phyloP scores from a whole-genome alignment of 139 green algal genomes.

The Trebouxia sp. region DNA sequence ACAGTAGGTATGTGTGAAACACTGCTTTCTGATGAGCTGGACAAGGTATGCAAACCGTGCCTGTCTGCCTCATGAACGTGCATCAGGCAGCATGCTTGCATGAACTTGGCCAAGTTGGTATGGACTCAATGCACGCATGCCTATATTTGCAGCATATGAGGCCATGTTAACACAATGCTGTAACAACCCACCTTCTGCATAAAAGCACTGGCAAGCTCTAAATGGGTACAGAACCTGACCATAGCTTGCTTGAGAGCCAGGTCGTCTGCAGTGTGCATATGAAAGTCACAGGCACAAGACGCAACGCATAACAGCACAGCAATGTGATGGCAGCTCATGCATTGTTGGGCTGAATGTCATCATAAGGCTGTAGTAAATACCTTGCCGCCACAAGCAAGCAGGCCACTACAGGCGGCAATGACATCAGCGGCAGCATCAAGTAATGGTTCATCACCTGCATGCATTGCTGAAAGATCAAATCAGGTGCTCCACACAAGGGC shows the following conservation, averaged over 20 bases:
- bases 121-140: too few relatives aligned
- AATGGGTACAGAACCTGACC: constrained; percentile 15
- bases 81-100: too few relatives aligned
- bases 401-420: constrained; percentile 68
- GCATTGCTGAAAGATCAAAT: neutral
- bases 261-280: constrained; percentile 18
- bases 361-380: constrained; percentile 15
- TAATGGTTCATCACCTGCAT: constrained; percentile 63
- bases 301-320: too few relatives aligned
- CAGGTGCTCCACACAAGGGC: neutral
- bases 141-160: too few relatives aligned
- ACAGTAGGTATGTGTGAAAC: too few relatives aligned
- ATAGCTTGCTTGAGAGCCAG: constrained; percentile 16
- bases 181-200: neutral
- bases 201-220: constrained; percentile 15
- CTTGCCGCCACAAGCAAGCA: constrained; percentile 58
- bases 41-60: too few relatives aligned
- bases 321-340: too few relatives aligned
- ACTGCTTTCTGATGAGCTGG: too few relatives aligned
- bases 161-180: too few relatives aligned
- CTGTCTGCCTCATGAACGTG: too few relatives aligned
- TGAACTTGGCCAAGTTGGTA: too few relatives aligned
- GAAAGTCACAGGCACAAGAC: neutral
- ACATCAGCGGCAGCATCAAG: constrained; percentile 45
- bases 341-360: neutral